Evolutionary conservation across 352 stramenopile genomes (phyloP).

Genomic region (Pythium coloratum): DNA sequence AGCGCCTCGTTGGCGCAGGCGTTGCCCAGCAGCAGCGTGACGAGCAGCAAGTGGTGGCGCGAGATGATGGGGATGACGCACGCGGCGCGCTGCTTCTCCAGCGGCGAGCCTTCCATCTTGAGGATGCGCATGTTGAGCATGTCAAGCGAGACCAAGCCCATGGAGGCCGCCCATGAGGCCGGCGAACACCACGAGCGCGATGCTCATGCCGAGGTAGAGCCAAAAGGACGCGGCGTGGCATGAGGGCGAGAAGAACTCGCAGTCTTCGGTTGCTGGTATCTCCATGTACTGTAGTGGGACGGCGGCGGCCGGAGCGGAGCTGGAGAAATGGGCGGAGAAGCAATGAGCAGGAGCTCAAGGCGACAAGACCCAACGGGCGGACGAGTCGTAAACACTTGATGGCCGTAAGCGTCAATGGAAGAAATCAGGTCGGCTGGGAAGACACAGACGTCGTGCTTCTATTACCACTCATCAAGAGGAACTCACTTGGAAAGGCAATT

Average conservation of each 20-base stretch:
- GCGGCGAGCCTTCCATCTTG: slow-evolving; percentile 64
- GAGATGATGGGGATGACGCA: slow-evolving; percentile 88
- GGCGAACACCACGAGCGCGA: slow-evolving; percentile 52
- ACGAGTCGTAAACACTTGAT: no score
- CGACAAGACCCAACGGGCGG: no score
- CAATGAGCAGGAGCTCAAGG: no score
- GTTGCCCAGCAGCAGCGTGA: slow-evolving; percentile 95
- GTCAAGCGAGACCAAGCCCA: slow-evolving; percentile 73
- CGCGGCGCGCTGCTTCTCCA: slow-evolving; percentile 75
- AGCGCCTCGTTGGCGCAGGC: slow-evolving; percentile 92
- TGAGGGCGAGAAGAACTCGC: slow-evolving; percentile 63
- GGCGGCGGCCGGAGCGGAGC: no score
- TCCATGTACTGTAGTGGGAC: no score
- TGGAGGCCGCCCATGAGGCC: slow-evolving; percentile 70
- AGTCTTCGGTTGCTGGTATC: slow-evolving; percentile 13
- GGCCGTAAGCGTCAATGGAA: no score
- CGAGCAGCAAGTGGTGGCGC: slow-evolving; percentile 92
- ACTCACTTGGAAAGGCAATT: no score
- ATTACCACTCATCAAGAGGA: no score
- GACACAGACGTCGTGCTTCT: no score
- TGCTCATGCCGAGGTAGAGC: slow-evolving; percentile 44
- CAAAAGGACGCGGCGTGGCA: slow-evolving; percentile 70
- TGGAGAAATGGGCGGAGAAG: no score
- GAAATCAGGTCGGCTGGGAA: no score
- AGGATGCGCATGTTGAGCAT: slow-evolving; percentile 82